These are phyloP conservation scores for barley (Hordeum vulgare) DNA, from an alignment of 176 grass and related monocot genomes.

Conservation along the genomic window MorexV3_pseudomolecules_assembly NC_058520.1:348938514-348939013, in stretches of 20 bases:
- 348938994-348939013: background rate
- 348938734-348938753: constrained; percentile 76
- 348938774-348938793: constrained; percentile 85
- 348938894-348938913: background rate
- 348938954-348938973: background rate
- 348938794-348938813: constrained; percentile 81
- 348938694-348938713: constrained; percentile 70
- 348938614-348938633: constrained; percentile 52
- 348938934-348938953: background rate
- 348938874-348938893: background rate
- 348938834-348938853: constrained; percentile 5
- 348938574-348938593: constrained; percentile 46
- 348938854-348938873: background rate
- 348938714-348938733: constrained; percentile 75
- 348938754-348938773: constrained; percentile 67
- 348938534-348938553: constrained; percentile 55
- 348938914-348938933: background rate
- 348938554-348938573: constrained; percentile 39
- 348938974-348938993: background rate
- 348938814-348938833: constrained; percentile 12
- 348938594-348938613: constrained; percentile 29
- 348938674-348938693: constrained; percentile 76
- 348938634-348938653: constrained; percentile 86
- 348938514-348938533: constrained; percentile 41
- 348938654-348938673: constrained; percentile 77